A percentile compares a stretch with the other conserved stretches of the same genome.
Evolutionary conservation across 1,284 basidiomycete species (phyloP).

Genomic region (Naganishia albida): DNA sequence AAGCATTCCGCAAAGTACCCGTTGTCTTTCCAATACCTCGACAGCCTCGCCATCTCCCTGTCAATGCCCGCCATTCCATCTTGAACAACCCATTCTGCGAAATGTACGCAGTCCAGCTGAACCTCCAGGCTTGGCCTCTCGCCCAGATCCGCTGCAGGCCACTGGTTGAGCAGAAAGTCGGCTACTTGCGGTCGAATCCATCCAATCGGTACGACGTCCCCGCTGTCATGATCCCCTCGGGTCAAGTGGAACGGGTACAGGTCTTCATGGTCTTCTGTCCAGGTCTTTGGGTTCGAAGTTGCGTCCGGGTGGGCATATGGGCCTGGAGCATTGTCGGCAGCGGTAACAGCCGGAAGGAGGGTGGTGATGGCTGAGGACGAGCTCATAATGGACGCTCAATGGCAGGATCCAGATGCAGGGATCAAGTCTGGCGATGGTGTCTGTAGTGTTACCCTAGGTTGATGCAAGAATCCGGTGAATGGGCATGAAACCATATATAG

Average conservation of each 20-base stretch:
- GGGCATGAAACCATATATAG: too few relatives aligned
- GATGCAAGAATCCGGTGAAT: too few relatives aligned
- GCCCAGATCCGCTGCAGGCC: slow-evolving; percentile 23
- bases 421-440: too few relatives aligned
- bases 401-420: too few relatives aligned
- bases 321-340: slow-evolving; percentile 23
- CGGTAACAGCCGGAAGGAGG: slow-evolving; percentile 43
- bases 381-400: neutral
- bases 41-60: slow-evolving; percentile 47
- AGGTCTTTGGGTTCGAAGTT: slow-evolving; percentile 20
- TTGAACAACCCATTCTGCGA: slow-evolving; percentile 12
- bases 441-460: too few relatives aligned
- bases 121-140: slow-evolving; percentile 6
- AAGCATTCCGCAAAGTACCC: slow-evolving; percentile 52
- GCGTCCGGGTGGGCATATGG: slow-evolving; percentile 15
- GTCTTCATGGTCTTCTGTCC: slow-evolving; percentile 18
- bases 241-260: slow-evolving; percentile 28
- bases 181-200: slow-evolving; percentile 29
- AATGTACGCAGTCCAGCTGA: slow-evolving; percentile 15
- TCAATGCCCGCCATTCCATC: slow-evolving; percentile 39
- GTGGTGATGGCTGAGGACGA: slow-evolving; percentile 39
- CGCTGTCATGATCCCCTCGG: slow-evolving; percentile 1
- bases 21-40: slow-evolving; percentile 47
- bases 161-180: slow-evolving; percentile 19
- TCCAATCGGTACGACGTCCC: slow-evolving; percentile 25